These are phyloP conservation scores for Lactarius hengduanensis DNA, from an alignment of 768 basidiomycete species.

Conservation along the genomic window DNA sequence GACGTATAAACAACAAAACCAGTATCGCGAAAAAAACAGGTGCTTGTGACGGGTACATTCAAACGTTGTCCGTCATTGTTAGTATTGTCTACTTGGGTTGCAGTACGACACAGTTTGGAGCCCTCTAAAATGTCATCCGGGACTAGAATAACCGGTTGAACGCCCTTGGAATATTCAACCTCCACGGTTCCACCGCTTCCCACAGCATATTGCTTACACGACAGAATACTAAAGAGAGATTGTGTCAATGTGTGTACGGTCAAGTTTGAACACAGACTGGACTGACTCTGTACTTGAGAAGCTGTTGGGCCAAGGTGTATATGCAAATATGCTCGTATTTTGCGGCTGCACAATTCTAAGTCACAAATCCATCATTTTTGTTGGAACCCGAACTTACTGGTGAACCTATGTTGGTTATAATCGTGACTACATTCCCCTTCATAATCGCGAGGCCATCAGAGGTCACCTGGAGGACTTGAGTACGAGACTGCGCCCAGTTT, in stretches of 20 bases:
- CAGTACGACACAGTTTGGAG: constrained; percentile 40
- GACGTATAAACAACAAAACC: background rate
- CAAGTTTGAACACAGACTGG: background rate
- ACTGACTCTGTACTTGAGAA: constrained; percentile 59
- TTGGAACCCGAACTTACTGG: constrained; percentile 45
- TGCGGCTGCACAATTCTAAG: constrained; percentile 43
- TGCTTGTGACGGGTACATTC: background rate
- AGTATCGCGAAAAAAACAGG: background rate
- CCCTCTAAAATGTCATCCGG: constrained; percentile 39
- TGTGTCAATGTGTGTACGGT: constrained; percentile 8
- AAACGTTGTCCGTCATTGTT: background rate
- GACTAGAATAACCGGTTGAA: constrained; percentile 55
- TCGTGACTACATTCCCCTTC: constrained; percentile 60
- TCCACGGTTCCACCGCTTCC: constrained; percentile 63
- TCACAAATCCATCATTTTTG: background rate
- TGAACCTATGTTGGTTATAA: constrained; percentile 72
- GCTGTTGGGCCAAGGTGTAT: constrained; percentile 50
- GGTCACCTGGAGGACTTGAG: constrained; percentile 51
- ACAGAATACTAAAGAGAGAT: constrained; percentile 49
- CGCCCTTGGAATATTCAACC: constrained; percentile 63
- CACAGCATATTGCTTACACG: constrained; percentile 65
- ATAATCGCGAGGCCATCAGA: constrained; percentile 57
- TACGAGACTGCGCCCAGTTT: constrained; percentile 51
- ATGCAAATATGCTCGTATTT: constrained; percentile 56
- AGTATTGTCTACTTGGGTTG: background rate